A percentile compares a stretch with the other conserved stretches of the same genome.
These are phyloP conservation scores for Coemansia sp. DNA, from an alignment of 192 early-diverging fungal species.

Conservation along the genomic window DNA sequence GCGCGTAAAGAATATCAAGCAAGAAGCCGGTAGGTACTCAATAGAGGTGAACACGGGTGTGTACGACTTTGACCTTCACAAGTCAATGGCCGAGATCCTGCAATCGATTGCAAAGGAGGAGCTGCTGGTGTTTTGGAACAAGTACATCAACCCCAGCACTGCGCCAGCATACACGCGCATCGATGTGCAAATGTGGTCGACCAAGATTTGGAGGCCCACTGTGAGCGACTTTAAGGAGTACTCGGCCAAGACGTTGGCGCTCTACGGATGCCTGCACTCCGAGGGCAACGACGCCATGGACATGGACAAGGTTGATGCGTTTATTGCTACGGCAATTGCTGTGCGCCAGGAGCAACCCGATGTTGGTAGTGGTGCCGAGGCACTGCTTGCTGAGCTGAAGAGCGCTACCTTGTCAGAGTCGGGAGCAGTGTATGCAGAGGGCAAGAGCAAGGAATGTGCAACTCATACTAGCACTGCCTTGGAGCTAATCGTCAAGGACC, in stretches of 20 bases:
- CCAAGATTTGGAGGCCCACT: constrained; percentile 1
- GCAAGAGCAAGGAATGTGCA: background rate
- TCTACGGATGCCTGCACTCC: constrained; percentile 12
- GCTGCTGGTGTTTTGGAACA: constrained; percentile 33
- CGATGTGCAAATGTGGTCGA: constrained; percentile 19
- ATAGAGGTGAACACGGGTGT: too few species aligned
- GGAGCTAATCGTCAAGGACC: constrained; percentile 9
- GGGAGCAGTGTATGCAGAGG: background rate
- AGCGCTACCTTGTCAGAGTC: constrained; percentile 1
- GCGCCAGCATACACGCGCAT: constrained; percentile 22
- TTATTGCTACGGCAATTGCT: background rate
- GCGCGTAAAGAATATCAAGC: too few species aligned
- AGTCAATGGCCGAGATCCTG: too few species aligned
- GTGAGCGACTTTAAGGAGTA: constrained; percentile 3
- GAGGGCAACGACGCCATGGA: background rate
- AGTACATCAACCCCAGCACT: constrained; percentile 29
- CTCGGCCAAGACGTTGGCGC: constrained; percentile 4
- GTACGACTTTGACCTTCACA: too few species aligned
- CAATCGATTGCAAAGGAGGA: constrained; percentile 5
- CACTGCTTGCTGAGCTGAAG: background rate
- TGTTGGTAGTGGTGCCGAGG: background rate
- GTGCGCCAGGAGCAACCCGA: background rate
- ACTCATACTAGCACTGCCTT: constrained; percentile 7
- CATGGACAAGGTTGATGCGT: background rate
- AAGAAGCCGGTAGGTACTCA: too few species aligned